A percentile compares a stretch with the other conserved stretches of the same genome.
These are phyloP conservation scores for Colletotrichum godetiae DNA, from an alignment of 2,329 filamentous ascomycete species.

Conservation along the genomic window DNA sequence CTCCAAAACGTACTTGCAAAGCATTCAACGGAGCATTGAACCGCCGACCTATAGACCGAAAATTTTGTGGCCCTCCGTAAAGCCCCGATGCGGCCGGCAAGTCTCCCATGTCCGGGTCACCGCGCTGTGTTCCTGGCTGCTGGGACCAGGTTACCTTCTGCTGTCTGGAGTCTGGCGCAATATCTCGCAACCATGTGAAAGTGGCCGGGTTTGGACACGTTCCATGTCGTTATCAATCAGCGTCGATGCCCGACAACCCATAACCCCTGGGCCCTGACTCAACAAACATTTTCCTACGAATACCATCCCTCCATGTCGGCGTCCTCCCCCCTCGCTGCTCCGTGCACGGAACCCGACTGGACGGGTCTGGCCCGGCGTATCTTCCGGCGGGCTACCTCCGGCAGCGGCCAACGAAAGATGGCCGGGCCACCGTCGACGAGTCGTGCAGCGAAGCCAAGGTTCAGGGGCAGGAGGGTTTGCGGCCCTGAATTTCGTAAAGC, in stretches of 20 bases:
- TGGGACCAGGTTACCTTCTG: neutral
- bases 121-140: neutral
- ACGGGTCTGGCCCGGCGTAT: neutral
- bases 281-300: neutral
- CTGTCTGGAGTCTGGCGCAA: neutral
- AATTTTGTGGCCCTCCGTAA: neutral
- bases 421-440: neutral
- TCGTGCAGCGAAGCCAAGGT: neutral
- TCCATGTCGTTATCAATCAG: neutral
- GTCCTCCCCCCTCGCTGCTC: neutral
- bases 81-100: neutral
- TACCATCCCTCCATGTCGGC: neutral
- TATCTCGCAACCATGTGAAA: neutral
- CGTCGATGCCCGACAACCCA: neutral
- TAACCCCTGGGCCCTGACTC: neutral
- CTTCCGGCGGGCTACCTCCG: neutral
- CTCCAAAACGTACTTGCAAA: neutral
- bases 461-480: neutral
- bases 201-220: neutral
- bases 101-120: neutral
- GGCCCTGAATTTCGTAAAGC: neutral
- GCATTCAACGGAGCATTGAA: neutral
- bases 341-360: neutral
- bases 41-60: slow-evolving; percentile 8
- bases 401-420: neutral